Evolutionary conservation across 768 basidiomycete species (phyloP).

Genomic region (Kwoniella sp.): DNA sequence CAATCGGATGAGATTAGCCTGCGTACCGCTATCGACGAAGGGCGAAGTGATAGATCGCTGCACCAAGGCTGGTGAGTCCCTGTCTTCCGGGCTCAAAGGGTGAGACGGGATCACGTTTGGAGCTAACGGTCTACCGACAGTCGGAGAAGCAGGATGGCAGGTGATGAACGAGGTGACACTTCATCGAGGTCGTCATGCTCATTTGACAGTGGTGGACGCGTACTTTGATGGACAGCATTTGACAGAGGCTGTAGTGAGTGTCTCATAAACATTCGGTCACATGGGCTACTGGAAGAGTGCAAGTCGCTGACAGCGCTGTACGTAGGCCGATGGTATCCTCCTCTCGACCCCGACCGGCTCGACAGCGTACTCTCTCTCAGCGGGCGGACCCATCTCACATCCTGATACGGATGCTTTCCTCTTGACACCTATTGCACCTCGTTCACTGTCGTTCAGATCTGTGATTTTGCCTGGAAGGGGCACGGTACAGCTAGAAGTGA

Average conservation of each 20-base stretch:
- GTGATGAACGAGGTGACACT: conserved; percentile 97
- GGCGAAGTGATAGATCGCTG: conserved; percentile 30
- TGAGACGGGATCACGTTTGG: not conserved
- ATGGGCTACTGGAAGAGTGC: conserved; percentile 15
- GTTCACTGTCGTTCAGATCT: conserved; percentile 87
- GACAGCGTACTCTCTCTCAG: conserved; percentile 92
- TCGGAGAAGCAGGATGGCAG: conserved; percentile 71
- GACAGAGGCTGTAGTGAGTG: conserved; percentile 87
- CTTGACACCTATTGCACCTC: conserved; percentile 91
- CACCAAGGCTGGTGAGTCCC: conserved; percentile 36
- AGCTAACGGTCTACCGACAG: conserved; percentile 21
- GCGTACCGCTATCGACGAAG: conserved; percentile 51
- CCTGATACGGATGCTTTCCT: conserved; percentile 87
- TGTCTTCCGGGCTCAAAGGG: not conserved
- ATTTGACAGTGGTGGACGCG: conserved; percentile 89
- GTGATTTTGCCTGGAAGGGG: conserved; percentile 73
- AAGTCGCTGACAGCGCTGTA: conserved; percentile 19
- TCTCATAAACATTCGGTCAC: too few species aligned
- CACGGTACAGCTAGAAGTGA: conserved; percentile 54
- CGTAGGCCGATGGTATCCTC: conserved; percentile 86
- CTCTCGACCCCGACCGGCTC: conserved; percentile 95
- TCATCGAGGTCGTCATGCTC: conserved; percentile 87
- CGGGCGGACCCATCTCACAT: conserved; percentile 94
- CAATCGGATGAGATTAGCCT: conserved; percentile 86
- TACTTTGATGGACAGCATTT: conserved; percentile 92